Percentiles rank a stretch among this genome's conserved stretches.
Evolutionary conservation across 345 rosid species (phyloP).

Genomic region (Euclidium syriacum): DNA sequence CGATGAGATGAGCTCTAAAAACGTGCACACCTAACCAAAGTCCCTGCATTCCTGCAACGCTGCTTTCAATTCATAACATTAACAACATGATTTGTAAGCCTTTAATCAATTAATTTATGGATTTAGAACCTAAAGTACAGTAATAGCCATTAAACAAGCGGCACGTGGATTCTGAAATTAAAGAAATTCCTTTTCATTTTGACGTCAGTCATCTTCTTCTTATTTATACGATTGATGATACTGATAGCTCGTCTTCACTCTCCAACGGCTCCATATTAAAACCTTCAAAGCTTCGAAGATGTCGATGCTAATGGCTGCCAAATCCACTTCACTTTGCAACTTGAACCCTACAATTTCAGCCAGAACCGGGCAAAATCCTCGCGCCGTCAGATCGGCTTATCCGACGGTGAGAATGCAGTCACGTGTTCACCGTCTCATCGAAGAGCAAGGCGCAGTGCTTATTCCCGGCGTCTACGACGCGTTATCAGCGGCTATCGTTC

Average conservation of each 20-base stretch:
- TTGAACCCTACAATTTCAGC: neutral
- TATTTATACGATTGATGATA: neutral
- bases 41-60: neutral
- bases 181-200: neutral
- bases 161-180: neutral
- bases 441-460: constrained; percentile 42
- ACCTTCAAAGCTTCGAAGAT: neutral
- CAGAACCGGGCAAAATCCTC: neutral
- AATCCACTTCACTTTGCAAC: constrained; percentile 18
- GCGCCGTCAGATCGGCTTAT: constrained; percentile 16
- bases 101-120: neutral
- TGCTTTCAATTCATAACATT: too few species aligned
- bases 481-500: constrained; percentile 44
- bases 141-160: neutral
- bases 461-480: constrained; percentile 57
- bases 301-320: constrained; percentile 24
- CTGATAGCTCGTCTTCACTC: neutral
- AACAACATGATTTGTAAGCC: neutral
- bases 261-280: too few species aligned
- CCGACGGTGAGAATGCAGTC: constrained; percentile 44
- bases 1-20: too few species aligned
- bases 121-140: neutral
- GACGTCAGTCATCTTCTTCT: too few species aligned
- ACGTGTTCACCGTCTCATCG: constrained; percentile 43
- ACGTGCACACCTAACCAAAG: constrained; percentile 24